Evolutionary conservation across 169 alveolate species (phyloP).

Genomic region (Plasmodium vivax): DNA sequence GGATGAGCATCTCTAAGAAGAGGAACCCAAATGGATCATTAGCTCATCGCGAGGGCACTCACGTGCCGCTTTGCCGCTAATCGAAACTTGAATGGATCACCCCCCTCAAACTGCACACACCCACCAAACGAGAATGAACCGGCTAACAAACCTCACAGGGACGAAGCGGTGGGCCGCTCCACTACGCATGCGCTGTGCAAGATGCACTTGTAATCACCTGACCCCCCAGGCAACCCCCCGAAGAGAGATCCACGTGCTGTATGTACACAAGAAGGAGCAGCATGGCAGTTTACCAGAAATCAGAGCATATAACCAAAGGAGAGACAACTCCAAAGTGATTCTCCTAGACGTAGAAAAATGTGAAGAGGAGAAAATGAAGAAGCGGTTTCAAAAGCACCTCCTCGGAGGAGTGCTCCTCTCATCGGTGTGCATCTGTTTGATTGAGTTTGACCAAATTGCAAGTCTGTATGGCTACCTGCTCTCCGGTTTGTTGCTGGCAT

Average conservation of each 20-base stretch:
- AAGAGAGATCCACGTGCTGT: neutral
- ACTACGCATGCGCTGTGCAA: neutral
- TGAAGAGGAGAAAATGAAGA: neutral
- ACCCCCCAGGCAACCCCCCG: neutral
- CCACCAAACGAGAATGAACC: neutral
- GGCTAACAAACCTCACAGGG: neutral
- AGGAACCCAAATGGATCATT: neutral
- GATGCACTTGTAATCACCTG: neutral
- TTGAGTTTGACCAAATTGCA: conserved; percentile 17
- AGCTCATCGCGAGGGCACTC: neutral
- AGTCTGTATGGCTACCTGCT: conserved; percentile 15
- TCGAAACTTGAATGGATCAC: neutral
- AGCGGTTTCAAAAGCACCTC: neutral
- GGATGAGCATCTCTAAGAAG: no score
- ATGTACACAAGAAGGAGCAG: neutral
- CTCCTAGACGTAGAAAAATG: conserved; percentile 22
- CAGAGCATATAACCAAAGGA: neutral
- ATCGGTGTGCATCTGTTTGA: conserved; percentile 25
- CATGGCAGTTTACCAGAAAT: neutral
- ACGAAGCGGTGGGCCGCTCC: neutral
- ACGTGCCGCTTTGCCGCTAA: neutral
- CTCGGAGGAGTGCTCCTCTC: conserved; percentile 32
- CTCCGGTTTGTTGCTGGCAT: neutral
- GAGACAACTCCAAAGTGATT: neutral
- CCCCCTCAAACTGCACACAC: neutral